Evolutionary conservation across 352 stramenopile species (phyloP), one percentile per base, ranked within the genome.

Genomic region (Globisporangium abappressorium): DNA sequence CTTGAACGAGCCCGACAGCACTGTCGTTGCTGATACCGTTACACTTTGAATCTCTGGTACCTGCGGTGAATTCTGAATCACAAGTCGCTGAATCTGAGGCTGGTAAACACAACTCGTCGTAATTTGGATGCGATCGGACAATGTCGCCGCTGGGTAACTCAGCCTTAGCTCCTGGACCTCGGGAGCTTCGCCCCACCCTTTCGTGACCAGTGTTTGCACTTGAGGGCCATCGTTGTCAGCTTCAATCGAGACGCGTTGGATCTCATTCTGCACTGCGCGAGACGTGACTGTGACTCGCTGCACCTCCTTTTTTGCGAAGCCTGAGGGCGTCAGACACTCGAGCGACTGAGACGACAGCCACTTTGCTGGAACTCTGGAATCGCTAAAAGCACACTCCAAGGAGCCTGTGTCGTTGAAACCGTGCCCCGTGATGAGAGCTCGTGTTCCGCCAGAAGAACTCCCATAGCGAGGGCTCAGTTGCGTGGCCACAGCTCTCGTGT

Each of bases 381-480:
- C 66, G 18, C 61, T 76, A 67, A 90, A 85, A 0, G 59, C 53
- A 43, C 82, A 90, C 26, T 68, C 64, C 5, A 83, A 7, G 9
- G 22, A n/a, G 2, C 64, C 33, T 2, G 34, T 57, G 47, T 62
- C 60, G 0, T 68, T 56, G n/a, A 87, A 77, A 54, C 73, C 58
- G 15, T 65, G 22, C 0, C 79, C 79, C 9, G 11, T 24, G 9
- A 87, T 58, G 4, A 59, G 74, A n/a, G 73, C 53, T 6, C 47
- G 53, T 7, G 62, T 72, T 6, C 46, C 53, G 15, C 71, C 64
- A 8, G 9, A 22, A 0, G 26, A 24, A 6, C 24, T 65, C 5
- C 70, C 72, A 51, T 69, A 66, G 7, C 14, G 14, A n/a, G 72
- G 75, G 6, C 38, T 72, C 5, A 69, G 18, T 9, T 41, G 49